Percentiles rank a stretch among this genome's conserved stretches.
Conservation (phyloP, 345 rosid species). For the Diplotaxis tenuifolia region DNA sequence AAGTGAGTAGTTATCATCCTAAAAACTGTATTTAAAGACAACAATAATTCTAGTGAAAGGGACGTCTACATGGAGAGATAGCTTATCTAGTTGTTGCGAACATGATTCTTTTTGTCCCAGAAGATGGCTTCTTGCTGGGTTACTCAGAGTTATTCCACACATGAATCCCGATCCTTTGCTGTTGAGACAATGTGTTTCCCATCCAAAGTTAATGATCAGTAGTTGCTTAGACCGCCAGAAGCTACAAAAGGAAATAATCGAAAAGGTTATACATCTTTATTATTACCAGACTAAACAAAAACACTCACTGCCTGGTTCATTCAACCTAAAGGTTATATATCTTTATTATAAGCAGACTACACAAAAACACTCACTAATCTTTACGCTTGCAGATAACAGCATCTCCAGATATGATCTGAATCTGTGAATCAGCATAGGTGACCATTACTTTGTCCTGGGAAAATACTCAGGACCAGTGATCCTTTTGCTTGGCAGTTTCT, state of each 20-base stretch:
- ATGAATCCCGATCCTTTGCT: constrained; percentile 57
- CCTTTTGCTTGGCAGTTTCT: constrained; percentile 62
- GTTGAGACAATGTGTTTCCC: constrained; percentile 66
- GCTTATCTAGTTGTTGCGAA: no score
- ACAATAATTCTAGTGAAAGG: no score
- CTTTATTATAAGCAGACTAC: no score
- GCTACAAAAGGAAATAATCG: constrained; percentile 20
- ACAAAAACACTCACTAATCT: no score
- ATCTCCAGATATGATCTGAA: constrained; percentile 45
- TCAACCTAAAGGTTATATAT: no score
- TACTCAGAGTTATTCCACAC: constrained; percentile 50
- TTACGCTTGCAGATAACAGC: constrained; percentile 60
- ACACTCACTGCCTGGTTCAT: not conserved
- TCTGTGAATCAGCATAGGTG: constrained; percentile 67
- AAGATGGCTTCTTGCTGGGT: constrained; percentile 40
- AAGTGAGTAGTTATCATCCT: no score
- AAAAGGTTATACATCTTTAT: not conserved
- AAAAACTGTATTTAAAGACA: no score
- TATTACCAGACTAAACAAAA: not conserved
- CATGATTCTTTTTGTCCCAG: constrained; percentile 38
- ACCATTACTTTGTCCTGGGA: constrained; percentile 58
- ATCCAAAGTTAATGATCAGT: constrained; percentile 59
- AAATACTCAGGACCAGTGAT: constrained; percentile 62
- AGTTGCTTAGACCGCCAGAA: constrained; percentile 46
- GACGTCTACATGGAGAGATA: no score